Percentiles rank a stretch among this genome's conserved stretches.
These are phyloP conservation scores for Cordyceps farinosa DNA, from an alignment of 2,329 filamentous ascomycete genomes.

Conservation along the genomic window DNA sequence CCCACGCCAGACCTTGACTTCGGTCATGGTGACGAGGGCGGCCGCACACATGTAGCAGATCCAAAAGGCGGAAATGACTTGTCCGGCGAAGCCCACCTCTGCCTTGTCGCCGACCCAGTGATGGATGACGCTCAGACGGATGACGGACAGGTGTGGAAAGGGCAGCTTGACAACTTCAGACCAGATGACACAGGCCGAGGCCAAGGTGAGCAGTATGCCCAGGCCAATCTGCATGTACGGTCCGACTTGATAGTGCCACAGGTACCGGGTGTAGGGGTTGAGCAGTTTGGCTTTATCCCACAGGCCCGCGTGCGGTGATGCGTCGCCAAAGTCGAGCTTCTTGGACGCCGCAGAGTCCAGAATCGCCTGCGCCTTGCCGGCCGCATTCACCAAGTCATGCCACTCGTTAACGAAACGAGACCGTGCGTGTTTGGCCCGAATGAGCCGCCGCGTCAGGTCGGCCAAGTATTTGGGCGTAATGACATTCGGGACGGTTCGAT, in stretches of 20 bases:
- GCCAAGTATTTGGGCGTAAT: conserved; percentile 93
- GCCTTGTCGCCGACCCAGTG: conserved; percentile 68
- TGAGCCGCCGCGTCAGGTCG: conserved; percentile 77
- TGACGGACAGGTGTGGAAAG: conserved; percentile 69
- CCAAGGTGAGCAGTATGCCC: conserved; percentile 66
- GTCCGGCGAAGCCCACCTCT: conserved; percentile 80
- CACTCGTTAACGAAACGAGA: conserved; percentile 82
- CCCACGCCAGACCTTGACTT: conserved; percentile 97
- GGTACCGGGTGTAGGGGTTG: conserved; percentile 77
- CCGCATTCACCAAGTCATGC: conserved; percentile 72
- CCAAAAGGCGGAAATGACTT: conserved; percentile 81
- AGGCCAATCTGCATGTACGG: conserved; percentile 63
- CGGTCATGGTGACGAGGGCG: conserved; percentile 80
- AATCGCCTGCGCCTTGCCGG: conserved; percentile 72
- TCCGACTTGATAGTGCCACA: conserved; percentile 69
- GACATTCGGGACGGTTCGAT: conserved; percentile 64
- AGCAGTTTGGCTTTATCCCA: conserved; percentile 58
- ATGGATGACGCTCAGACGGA: conserved; percentile 65
- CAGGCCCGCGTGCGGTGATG: conserved; percentile 52
- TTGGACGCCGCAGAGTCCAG: conserved; percentile 79
- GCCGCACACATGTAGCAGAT: conserved; percentile 94
- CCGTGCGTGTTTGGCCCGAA: conserved; percentile 77
- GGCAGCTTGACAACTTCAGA: conserved; percentile 88
- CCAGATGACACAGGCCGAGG: conserved; percentile 84
- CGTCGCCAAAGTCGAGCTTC: conserved; percentile 69